These are phyloP conservation scores for Discostella stelligera DNA, from an alignment of 352 stramenopile species.

Conservation along the genomic window DNA sequence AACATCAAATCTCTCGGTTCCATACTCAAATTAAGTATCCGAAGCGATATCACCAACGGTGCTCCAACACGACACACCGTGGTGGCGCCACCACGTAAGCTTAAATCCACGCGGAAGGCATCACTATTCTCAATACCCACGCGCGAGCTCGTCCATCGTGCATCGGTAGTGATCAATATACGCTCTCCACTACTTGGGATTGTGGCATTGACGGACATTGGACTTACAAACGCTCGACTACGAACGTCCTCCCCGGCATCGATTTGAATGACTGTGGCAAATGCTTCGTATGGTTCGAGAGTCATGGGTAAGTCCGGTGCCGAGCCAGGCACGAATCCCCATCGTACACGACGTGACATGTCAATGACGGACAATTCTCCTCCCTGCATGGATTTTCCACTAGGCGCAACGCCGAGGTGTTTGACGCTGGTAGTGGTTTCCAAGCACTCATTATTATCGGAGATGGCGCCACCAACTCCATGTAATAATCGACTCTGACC, in stretches of 20 bases:
- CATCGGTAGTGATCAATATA: constrained; percentile 60
- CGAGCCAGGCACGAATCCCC: constrained; percentile 60
- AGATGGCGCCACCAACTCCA: background rate
- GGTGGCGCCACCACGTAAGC: constrained; percentile 20
- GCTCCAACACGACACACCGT: constrained; percentile 54
- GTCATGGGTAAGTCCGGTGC: constrained; percentile 60
- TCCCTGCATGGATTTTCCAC: constrained; percentile 39
- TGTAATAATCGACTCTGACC: constrained; percentile 56
- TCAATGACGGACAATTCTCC: constrained; percentile 57
- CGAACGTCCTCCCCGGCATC: constrained; percentile 64
- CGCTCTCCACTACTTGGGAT: constrained; percentile 28
- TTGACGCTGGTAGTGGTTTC: background rate
- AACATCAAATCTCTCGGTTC: constrained; percentile 70
- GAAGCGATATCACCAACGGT: constrained; percentile 57
- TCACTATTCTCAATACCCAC: constrained; percentile 68
- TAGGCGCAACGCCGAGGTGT: background rate
- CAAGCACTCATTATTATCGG: constrained; percentile 1
- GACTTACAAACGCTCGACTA: constrained; percentile 61
- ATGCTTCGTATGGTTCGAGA: constrained; percentile 59
- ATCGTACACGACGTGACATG: constrained; percentile 68
- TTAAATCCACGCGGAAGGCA: constrained; percentile 72
- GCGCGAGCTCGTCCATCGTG: constrained; percentile 61
- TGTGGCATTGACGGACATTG: constrained; percentile 65
- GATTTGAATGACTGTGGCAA: constrained; percentile 67
- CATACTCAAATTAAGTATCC: constrained; percentile 71